These are phyloP conservation scores for Sphagnum magellanicum DNA, from an alignment of 228 moss, liverwort and hornwort species.

Conservation along the genomic window DNA sequence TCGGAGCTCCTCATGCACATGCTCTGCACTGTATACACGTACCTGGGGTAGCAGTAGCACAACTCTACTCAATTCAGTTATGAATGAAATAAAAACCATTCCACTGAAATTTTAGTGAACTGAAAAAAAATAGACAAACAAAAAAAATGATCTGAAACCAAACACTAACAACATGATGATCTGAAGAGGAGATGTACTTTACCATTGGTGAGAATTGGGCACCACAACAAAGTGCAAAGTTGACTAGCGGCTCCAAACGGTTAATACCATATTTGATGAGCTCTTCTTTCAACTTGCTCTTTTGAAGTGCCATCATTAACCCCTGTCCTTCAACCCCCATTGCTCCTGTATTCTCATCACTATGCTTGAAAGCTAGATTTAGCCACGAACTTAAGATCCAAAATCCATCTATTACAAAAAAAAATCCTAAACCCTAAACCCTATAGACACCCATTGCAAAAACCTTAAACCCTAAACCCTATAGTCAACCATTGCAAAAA, in stretches of 20 bases:
- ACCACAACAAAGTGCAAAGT: constrained; percentile 36
- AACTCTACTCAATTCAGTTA: neutral
- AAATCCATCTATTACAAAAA: neutral
- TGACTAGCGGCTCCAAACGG: constrained; percentile 29
- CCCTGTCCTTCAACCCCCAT: constrained; percentile 22
- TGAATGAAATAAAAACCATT: neutral
- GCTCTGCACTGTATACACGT: constrained; percentile 26
- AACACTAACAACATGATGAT: too few relatives aligned
- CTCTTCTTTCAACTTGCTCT: constrained; percentile 27
- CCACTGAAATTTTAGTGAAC: neutral
- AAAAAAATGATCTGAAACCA: too few relatives aligned
- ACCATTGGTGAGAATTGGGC: constrained; percentile 44
- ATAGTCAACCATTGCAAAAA: neutral
- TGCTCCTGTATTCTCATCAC: neutral
- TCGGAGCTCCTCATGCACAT: constrained; percentile 27
- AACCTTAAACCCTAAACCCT: neutral
- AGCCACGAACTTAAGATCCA: too few relatives aligned
- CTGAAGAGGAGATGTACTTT: neutral
- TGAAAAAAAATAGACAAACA: neutral
- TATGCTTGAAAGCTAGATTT: neutral
- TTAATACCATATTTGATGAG: constrained; percentile 34
- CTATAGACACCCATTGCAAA: too few relatives aligned
- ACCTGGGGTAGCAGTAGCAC: constrained; percentile 15
- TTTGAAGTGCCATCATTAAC: constrained; percentile 30
- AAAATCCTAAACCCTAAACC: neutral